These are phyloP conservation scores for Omphalotus olearius DNA, from an alignment of 1,284 basidiomycete genomes.

Conservation along the genomic window DNA sequence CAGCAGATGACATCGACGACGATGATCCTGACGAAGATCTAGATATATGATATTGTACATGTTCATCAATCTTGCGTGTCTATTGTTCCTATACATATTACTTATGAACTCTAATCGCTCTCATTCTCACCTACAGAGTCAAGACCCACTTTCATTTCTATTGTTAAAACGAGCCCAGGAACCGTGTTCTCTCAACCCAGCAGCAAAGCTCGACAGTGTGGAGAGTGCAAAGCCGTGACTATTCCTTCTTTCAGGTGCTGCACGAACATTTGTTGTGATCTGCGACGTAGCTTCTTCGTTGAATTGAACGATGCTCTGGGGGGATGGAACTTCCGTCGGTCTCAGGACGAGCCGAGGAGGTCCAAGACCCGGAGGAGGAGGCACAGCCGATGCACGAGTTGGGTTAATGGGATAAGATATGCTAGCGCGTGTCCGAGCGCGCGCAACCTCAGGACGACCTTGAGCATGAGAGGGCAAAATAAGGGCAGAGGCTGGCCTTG, in stretches of 20 bases:
- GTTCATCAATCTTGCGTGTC: no score
- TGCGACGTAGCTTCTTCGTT: no score
- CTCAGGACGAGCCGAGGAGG: neutral
- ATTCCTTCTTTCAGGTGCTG: conserved; percentile 14
- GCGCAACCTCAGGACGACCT: neutral
- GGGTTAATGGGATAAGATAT: conserved; percentile 7
- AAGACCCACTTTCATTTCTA: neutral
- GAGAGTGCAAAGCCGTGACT: conserved; percentile 27
- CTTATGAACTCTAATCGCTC: no score
- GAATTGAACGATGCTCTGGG: neutral
- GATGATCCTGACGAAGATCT: conserved; percentile 89
- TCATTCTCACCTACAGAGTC: no score
- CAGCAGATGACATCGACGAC: conserved; percentile 85
- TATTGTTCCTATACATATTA: neutral
- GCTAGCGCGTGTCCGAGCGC: neutral
- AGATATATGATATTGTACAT: conserved; percentile 54
- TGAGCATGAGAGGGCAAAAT: conserved; percentile 16
- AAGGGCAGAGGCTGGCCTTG: conserved; percentile 19
- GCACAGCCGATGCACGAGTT: neutral
- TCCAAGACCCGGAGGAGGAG: conserved; percentile 8
- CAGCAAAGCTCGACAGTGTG: conserved; percentile 23
- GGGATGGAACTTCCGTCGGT: no score
- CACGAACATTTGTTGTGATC: no score
- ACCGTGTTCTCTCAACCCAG: conserved; percentile 9
- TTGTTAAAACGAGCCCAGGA: conserved; percentile 12